A percentile compares a stretch with the other conserved stretches of the same genome.
Evolutionary conservation across 1,139 yeast genomes (phyloP).

Genomic region (Candida albicans): DNA sequence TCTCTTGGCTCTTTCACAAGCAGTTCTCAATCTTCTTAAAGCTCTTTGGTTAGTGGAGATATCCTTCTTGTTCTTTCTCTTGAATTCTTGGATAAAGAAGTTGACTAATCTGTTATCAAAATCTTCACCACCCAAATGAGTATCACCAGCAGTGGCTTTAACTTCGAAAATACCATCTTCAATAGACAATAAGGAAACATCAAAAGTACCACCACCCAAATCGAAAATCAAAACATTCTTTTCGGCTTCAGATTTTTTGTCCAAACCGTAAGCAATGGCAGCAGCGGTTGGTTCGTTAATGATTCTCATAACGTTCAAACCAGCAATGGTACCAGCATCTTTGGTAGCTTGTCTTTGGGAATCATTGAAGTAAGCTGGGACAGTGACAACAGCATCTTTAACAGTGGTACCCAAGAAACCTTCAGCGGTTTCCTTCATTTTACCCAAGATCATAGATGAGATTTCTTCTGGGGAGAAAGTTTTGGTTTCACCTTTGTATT

Average conservation of each 20-base stretch:
- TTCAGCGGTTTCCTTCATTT: slow-evolving; percentile 53
- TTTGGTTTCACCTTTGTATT: slow-evolving; percentile 92
- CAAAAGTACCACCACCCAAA: slow-evolving; percentile 22
- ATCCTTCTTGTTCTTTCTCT: slow-evolving; percentile 94
- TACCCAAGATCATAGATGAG: slow-evolving; percentile 90
- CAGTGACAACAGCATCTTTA: slow-evolving; percentile 50
- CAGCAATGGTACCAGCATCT: slow-evolving; percentile 52
- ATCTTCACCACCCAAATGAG: slow-evolving; percentile 50
- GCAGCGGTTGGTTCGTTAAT: slow-evolving; percentile 55
- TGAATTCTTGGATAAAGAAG: slow-evolving; percentile 91
- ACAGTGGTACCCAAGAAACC: slow-evolving; percentile 42
- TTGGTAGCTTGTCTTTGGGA: slow-evolving; percentile 54
- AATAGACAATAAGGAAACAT: slow-evolving; percentile 73
- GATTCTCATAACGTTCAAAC: slow-evolving; percentile 50
- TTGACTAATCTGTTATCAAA: slow-evolving; percentile 56
- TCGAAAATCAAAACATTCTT: slow-evolving; percentile 59
- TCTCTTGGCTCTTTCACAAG: slow-evolving; percentile 99
- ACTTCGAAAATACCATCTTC: slow-evolving; percentile 98
- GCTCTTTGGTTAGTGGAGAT: slow-evolving; percentile 92
- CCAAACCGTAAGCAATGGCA: slow-evolving; percentile 51
- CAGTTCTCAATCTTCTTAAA: slow-evolving; percentile 96
- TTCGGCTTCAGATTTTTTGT: slow-evolving; percentile 66
- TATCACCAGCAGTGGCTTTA: slow-evolving; percentile 98
- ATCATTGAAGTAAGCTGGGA: slow-evolving; percentile 52
- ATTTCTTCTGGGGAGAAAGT: slow-evolving; percentile 96